A percentile compares a stretch with the other conserved stretches of the same genome.
Evolutionary conservation across 768 basidiomycete species (phyloP).

Genomic region (Lanmaoa pseudosensibilis): DNA sequence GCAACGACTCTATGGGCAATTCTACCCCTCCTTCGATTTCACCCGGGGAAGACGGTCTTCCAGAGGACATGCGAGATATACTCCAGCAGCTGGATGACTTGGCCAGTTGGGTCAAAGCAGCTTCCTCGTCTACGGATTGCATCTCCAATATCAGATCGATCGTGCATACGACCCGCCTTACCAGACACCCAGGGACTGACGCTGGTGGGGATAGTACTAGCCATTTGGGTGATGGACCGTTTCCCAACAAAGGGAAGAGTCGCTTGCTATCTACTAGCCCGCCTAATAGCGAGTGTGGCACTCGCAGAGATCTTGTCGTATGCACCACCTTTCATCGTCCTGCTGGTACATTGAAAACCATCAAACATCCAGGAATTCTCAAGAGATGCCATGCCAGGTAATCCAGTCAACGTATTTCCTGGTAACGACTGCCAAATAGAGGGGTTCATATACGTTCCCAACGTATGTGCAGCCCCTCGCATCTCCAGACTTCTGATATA

Average conservation of each 20-base stretch:
- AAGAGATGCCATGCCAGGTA: not conserved
- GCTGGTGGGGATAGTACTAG: not conserved
- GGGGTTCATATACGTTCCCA: conserved; percentile 31
- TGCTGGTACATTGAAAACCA: not conserved
- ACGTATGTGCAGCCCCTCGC: conserved; percentile 15
- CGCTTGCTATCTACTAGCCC: conserved; percentile 12
- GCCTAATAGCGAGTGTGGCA: not conserved
- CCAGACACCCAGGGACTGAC: not conserved
- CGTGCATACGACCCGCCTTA: not conserved
- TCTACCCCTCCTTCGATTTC: not conserved
- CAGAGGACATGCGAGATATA: conserved; percentile 28
- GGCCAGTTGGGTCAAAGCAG: conserved; percentile 26
- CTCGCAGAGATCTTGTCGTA: conserved; percentile 12
- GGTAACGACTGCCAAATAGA: conserved; percentile 1
- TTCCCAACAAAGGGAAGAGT: conserved; percentile 23
- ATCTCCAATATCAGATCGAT: not conserved
- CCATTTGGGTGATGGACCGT: not conserved
- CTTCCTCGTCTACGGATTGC: conserved; percentile 17
- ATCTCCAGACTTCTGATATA: not conserved
- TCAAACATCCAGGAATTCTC: conserved; percentile 13
- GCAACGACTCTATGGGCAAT: not conserved
- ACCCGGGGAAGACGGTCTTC: conserved; percentile 18
- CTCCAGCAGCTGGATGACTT: conserved; percentile 30
- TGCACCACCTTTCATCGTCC: not conserved
- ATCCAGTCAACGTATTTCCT: not conserved